Percentiles rank a stretch among this genome's conserved stretches.
These are phyloP conservation scores for Moelleriella libera DNA, from an alignment of 2,329 filamentous ascomycete species.

Conservation along the genomic window DNA sequence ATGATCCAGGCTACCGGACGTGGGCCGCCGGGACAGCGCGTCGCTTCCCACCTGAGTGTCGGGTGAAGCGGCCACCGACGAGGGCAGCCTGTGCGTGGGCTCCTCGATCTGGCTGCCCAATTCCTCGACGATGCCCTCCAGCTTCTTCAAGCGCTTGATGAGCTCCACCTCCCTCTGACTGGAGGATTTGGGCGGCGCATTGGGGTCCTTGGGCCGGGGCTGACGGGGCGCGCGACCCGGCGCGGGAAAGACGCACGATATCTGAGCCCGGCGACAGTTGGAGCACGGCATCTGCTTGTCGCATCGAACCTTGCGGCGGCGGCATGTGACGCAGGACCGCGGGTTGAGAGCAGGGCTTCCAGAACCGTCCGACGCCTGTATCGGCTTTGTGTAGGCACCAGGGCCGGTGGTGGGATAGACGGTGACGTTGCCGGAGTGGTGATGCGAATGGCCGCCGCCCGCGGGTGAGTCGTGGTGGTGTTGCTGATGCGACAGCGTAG, in stretches of 20 bases:
- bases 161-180: conserved; percentile 54
- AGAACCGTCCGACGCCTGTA: conserved; percentile 17
- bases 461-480: conserved; percentile 2
- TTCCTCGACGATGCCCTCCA: conserved; percentile 65
- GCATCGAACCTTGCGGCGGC: conserved; percentile 56
- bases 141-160: conserved; percentile 54
- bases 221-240: conserved; percentile 60
- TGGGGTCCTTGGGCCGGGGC: conserved; percentile 48
- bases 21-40: conserved; percentile 3
- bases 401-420: conserved; percentile 25
- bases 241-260: conserved; percentile 60
- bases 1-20: conserved; percentile 4
- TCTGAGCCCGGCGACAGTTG: conserved; percentile 57
- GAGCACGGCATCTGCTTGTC: conserved; percentile 66
- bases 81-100: conserved; percentile 15
- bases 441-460: conserved; percentile 5
- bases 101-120: conserved; percentile 51
- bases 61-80: conserved; percentile 14
- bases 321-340: conserved; percentile 34
- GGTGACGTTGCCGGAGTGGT: conserved; percentile 19
- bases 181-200: conserved; percentile 42
- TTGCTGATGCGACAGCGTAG: conserved; percentile 2
- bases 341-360: conserved; percentile 25
- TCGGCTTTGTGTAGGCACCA: conserved; percentile 21
- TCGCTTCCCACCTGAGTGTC: conserved; percentile 7